Percentiles rank a stretch among this genome's conserved stretches.
These are phyloP conservation scores for Colletotrichum zoysiae DNA, from an alignment of 2,329 filamentous ascomycete species.

Conservation along the genomic window DNA sequence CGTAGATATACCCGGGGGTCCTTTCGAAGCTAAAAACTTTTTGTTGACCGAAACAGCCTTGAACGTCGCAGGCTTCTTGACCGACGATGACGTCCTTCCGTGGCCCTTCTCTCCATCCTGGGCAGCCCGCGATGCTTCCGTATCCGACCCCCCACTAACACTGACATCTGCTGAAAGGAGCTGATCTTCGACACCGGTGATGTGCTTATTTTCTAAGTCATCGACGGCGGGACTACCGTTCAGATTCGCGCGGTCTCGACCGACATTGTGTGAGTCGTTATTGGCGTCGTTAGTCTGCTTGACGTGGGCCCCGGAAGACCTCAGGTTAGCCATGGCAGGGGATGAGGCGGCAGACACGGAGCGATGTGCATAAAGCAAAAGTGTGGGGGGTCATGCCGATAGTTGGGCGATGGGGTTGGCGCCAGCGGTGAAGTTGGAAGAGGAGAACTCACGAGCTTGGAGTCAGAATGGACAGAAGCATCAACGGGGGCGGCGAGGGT, in stretches of 20 bases:
- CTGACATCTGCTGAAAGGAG: slow-evolving; percentile 75
- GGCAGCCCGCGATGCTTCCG: slow-evolving; percentile 75
- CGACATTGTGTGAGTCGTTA: slow-evolving; percentile 62
- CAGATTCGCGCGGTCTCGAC: slow-evolving; percentile 57
- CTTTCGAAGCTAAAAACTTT: slow-evolving; percentile 83
- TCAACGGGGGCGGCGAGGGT: slow-evolving; percentile 65
- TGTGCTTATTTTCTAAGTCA: slow-evolving; percentile 69
- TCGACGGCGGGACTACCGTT: slow-evolving; percentile 64
- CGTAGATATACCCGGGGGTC: slow-evolving; percentile 56
- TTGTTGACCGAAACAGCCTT: slow-evolving; percentile 90
- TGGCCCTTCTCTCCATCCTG: slow-evolving; percentile 71
- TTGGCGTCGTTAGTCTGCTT: slow-evolving; percentile 51
- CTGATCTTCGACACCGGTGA: slow-evolving; percentile 69
- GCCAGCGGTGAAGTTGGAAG: slow-evolving; percentile 25
- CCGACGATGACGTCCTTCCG: slow-evolving; percentile 67
- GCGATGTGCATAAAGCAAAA: slow-evolving; percentile 14
- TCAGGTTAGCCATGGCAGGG: slow-evolving; percentile 46
- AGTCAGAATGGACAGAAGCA: slow-evolving; percentile 63
- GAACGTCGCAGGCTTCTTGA: slow-evolving; percentile 83
- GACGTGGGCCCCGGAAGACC: slow-evolving; percentile 21
- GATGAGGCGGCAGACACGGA: slow-evolving; percentile 3
- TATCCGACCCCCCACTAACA: slow-evolving; percentile 81
- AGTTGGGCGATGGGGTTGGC: slow-evolving; percentile 21
- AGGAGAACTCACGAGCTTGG: slow-evolving; percentile 58
- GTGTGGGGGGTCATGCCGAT: slow-evolving; percentile 14